Evolutionary conservation across 768 basidiomycete genomes (phyloP).

Genomic region (Lentinula lateritia): DNA sequence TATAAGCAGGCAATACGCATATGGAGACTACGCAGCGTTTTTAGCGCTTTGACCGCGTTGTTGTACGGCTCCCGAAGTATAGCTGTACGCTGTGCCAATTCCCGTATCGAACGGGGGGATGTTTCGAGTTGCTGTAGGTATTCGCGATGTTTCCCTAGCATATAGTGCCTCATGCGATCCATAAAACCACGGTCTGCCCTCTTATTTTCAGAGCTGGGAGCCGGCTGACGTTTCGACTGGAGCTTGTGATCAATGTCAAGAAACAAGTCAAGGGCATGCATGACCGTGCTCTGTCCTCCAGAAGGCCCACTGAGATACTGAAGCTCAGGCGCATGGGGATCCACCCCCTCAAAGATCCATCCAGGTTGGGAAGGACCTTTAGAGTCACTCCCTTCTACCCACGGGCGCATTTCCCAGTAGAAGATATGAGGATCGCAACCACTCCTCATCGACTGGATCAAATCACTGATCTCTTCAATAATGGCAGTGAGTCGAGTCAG

Average conservation of each 20-base stretch:
- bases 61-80: conserved; percentile 74
- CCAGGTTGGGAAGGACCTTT: conserved; percentile 42
- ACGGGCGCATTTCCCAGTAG: conserved; percentile 86
- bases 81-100: conserved; percentile 51
- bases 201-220: conserved; percentile 61
- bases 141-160: conserved; percentile 87
- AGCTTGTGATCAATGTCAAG: conserved; percentile 87
- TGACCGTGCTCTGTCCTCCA: conserved; percentile 90
- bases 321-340: conserved; percentile 32
- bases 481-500: conserved; percentile 61
- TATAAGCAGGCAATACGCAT: conserved; percentile 88
- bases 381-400: conserved; percentile 82
- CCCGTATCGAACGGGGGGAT: conserved; percentile 56
- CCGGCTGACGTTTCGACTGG: conserved; percentile 59
- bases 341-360: conserved; percentile 81
- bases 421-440: conserved; percentile 82
- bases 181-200: conserved; percentile 76
- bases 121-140: conserved; percentile 69
- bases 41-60: conserved; percentile 69
- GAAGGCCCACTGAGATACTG: conserved; percentile 83
- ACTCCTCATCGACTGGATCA: conserved; percentile 64
- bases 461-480: conserved; percentile 68
- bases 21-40: conserved; percentile 80
- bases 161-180: conserved; percentile 90
- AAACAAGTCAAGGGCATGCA: conserved; percentile 83